Evolutionary conservation across 2,329 filamentous ascomycete genomes (phyloP), one percentile per base, ranked within the genome.

Genomic region (Penicillium sp.): DNA sequence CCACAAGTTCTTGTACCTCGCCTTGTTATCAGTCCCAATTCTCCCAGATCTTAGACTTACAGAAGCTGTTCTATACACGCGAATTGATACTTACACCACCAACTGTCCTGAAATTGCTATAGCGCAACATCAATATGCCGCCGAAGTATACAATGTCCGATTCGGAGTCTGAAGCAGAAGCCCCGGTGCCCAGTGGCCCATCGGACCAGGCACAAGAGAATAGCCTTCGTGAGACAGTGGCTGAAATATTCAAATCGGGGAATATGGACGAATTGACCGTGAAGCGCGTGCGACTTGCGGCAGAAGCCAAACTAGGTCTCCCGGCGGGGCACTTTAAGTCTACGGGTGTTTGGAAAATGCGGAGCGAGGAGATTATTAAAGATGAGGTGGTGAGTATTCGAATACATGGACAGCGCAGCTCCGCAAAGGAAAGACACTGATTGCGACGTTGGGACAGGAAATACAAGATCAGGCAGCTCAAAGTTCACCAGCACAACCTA

Each of bases 201-300:
- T 70, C 75, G 5, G 68, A 75, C 43, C 55, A 64, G 23, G 40
- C 47, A 13, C 58, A 78, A n/a, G 74, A 76, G 55, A 64, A 68
- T 38, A 68, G 63, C 18, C 60, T 78, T 41, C 72, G 75, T 39
- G 67, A 74, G 50, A 65, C 68, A 13, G 74, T 77, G 30, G 65
- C 65, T 13, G 58, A 61, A n/a, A 64, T 74, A 44, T 74, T 67
- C 61, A 63, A 66, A 27, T 61, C 65, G 1, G 73, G 71, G 7
- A 74, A 81, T 18, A 67, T 70, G 30, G 78, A 83, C 6, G 77
- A 83, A 47, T 68, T 85, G 57, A 85, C 84, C 0, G 75, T 85
- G 48, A 85, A 83, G 58, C 75, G 76, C 51, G 79, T 85, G 47
- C 80, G 84, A 45, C 64, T 73, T 29, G 76, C 76, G 23, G 79